A percentile compares a stretch with the other conserved stretches of the same genome.
These are phyloP conservation scores for Berkeleyomyces basicola DNA, from an alignment of 2,329 filamentous ascomycete species.

Conservation along the genomic window DNA sequence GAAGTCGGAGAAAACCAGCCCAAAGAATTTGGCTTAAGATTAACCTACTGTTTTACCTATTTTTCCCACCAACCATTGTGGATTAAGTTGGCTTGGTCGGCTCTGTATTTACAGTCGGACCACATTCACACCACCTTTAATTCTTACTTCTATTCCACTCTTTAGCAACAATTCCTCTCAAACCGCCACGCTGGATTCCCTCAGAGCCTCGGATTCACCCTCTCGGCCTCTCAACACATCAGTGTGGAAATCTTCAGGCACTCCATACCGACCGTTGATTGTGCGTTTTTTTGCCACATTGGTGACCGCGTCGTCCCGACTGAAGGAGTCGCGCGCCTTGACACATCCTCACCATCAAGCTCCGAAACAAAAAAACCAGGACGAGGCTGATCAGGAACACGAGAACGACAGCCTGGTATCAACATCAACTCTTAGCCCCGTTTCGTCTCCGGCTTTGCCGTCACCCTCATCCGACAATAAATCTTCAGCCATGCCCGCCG, in stretches of 20 bases:
- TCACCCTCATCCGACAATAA: not conserved
- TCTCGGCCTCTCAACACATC: conserved; percentile 8
- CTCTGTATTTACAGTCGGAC: not conserved
- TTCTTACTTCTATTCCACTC: not conserved
- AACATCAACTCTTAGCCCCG: not conserved
- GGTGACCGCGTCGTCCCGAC: conserved; percentile 9
- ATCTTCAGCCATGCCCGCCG: conserved; percentile 6
- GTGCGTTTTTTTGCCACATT: conserved; percentile 11
- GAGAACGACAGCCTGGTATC: not conserved
- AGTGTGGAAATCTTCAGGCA: conserved; percentile 11
- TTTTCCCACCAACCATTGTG: not conserved
- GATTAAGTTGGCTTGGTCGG: not conserved
- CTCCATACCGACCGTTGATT: conserved; percentile 9
- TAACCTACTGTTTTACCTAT: not conserved
- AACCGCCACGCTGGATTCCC: conserved; percentile 13
- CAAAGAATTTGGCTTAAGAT: not conserved
- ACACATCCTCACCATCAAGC: conserved; percentile 8
- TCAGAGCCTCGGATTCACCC: conserved; percentile 11
- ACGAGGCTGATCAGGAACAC: not conserved
- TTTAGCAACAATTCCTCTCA: conserved; percentile 1
- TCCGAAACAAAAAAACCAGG: not conserved
- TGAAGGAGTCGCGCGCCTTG: conserved; percentile 11
- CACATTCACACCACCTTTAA: conserved; percentile 1
- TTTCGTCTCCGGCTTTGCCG: not conserved
- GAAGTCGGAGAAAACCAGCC: not conserved